Evolutionary conservation across 176 grass and related monocot genomes (phyloP).

Genomic region (Juncus inflexus): DNA sequence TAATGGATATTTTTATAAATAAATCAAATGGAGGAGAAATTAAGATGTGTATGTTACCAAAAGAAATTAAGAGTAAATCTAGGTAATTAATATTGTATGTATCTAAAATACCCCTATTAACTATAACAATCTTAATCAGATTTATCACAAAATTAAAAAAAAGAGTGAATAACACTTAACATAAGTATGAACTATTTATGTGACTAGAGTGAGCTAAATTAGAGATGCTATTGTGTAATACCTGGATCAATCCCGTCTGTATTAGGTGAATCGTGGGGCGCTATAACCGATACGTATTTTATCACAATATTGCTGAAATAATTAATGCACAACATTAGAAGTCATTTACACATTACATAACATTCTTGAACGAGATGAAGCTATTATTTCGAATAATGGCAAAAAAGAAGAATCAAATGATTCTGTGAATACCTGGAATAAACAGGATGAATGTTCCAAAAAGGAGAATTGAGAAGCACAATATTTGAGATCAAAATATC

Average conservation of each 20-base stretch:
- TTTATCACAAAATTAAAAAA: too few relatives aligned
- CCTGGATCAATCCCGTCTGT: slow-evolving; percentile 86
- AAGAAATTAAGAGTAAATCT: too few relatives aligned
- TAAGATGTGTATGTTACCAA: too few relatives aligned
- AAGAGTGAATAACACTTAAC: too few relatives aligned
- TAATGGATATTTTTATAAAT: too few relatives aligned
- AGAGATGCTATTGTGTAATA: slow-evolving; percentile 5
- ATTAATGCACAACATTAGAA: background rate
- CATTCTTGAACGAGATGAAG: background rate
- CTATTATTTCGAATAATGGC: background rate
- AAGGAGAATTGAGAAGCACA: slow-evolving; percentile 71
- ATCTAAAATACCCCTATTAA: too few relatives aligned
- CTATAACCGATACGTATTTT: slow-evolving; percentile 54
- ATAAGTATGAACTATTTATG: too few relatives aligned
- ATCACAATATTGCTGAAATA: slow-evolving; percentile 73
- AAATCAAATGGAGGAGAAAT: too few relatives aligned
- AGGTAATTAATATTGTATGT: too few relatives aligned
- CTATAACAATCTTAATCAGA: too few relatives aligned
- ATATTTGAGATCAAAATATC: slow-evolving; percentile 79
- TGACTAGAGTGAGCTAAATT: too few relatives aligned
- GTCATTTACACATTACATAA: background rate
- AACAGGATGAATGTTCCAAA: slow-evolving; percentile 94
- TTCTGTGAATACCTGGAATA: slow-evolving; percentile 51
- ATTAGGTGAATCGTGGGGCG: slow-evolving; percentile 77
- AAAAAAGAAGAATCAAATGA: slow-evolving; percentile 3